Base-by-base conservation (phyloP, 2,329 filamentous ascomycete species). In the Aspergillus sclerotialis region DNA sequence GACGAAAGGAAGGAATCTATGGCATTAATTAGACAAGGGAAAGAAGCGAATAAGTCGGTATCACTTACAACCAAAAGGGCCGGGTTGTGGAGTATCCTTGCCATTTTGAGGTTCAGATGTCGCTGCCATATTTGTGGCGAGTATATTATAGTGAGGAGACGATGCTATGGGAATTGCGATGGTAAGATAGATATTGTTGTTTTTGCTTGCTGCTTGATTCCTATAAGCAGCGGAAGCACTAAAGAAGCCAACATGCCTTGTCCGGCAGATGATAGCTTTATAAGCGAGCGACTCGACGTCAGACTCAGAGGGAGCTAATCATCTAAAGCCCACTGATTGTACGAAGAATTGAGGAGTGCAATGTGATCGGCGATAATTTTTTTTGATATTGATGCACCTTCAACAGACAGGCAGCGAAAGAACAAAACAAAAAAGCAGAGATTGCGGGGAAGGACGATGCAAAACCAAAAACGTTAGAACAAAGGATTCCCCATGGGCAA, bases 51-150 rank as follows among this genome's bases (percentile, higher is more conserved):
- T 21, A 29, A 28, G 12, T 30, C 12, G 18, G 25, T 34, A 27
- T 33, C 30, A 73, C 79, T 49, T 70, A 84, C 80, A 84, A 52
- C 80, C 80, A 70, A 84, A 84, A 24, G 76, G 75, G 53, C 75
- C 64, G 44, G 73, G 68, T 37, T 69, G 63, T 49, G 76, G 68
- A 50, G 71, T 65, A 56, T 72, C 63, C 66, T 69, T 63, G 32
- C 50, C 50, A 30, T 49, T 46, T 12, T 48, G 55, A 36, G 52
- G 36, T 39, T 61, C 47, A 19, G 55, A 41, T 25, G 46, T 44
- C n/a, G n/a, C n/a, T 21, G 50, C 52, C 36, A 53, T 50, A 42
- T 63, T 63, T 33, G 38, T 46, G 39, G 32, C 32, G 30, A 35
- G 17, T 30, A 19, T 32, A 26, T 13, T 26, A 28, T 15, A 10